phyloP scores from a whole-genome alignment of 257 asterid genomes.

The Solanum tarijense region DNA sequence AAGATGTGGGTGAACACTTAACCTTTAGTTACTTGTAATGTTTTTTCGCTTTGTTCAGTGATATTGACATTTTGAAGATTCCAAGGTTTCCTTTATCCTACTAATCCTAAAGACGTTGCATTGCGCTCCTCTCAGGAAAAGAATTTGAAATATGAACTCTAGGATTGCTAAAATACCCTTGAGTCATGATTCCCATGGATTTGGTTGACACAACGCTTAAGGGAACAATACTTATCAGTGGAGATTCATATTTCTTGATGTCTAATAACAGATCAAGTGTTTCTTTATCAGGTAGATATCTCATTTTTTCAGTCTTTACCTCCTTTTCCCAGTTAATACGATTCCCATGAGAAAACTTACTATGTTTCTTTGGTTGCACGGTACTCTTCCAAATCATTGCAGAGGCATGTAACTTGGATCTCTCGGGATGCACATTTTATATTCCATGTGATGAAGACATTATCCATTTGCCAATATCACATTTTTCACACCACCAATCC shows the following conservation, averaged over 20 bases:
- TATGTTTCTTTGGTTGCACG: too few species aligned
- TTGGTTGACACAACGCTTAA: not conserved
- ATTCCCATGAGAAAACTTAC: not conserved
- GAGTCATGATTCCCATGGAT: not conserved
- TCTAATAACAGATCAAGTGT: not conserved
- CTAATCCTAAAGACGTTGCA: conserved; percentile 6
- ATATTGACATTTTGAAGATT: conserved; percentile 6
- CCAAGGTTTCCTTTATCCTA: conserved; percentile 4
- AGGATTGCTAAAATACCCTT: conserved; percentile 8
- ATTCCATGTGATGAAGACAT: conserved; percentile 7
- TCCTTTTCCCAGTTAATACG: too few species aligned
- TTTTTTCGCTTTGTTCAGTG: not conserved
- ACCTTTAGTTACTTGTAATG: too few species aligned
- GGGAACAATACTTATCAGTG: not conserved
- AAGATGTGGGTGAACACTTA: not conserved
- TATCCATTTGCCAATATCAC: conserved; percentile 5
- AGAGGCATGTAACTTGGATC: not conserved
- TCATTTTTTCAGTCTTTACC: too few species aligned
- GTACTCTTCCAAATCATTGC: too few species aligned
- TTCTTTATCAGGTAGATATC: not conserved
- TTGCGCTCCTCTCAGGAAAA: not conserved
- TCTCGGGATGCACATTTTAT: not conserved
- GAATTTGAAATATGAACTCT: not conserved
- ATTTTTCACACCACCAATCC: conserved; percentile 46
- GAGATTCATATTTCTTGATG: not conserved